Percentiles rank a stretch among this genome's conserved stretches.
phyloP scores from a whole-genome alignment of 2,329 filamentous ascomycete genomes.

The Geosmithia putterillii region DNA sequence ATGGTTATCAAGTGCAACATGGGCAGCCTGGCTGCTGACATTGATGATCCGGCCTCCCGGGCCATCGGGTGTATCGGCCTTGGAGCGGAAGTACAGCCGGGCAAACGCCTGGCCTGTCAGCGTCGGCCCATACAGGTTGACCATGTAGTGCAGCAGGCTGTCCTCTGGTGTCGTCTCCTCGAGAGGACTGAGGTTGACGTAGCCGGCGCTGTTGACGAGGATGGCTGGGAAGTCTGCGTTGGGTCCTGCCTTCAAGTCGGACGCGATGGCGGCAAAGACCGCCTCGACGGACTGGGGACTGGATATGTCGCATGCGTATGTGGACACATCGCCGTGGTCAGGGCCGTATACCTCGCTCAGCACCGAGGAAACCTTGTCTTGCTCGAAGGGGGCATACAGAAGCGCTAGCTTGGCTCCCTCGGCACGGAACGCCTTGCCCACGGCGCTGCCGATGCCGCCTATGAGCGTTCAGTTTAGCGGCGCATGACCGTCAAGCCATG shows the following conservation, averaged over 20 bases:
- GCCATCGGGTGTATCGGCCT: not conserved
- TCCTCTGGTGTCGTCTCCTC: conserved; percentile 5
- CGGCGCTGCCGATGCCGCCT: conserved; percentile 6
- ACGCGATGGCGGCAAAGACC: conserved; percentile 3
- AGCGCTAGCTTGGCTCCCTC: conserved; percentile 5
- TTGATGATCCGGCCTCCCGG: conserved; percentile 6
- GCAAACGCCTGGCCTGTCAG: conserved; percentile 6
- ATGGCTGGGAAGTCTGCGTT: conserved; percentile 2
- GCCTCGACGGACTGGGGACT: conserved; percentile 2
- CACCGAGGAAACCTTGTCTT: not conserved
- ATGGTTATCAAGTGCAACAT: conserved; percentile 5
- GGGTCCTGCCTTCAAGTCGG: no score
- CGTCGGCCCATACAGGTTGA: conserved; percentile 5
- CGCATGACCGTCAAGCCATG: not conserved
- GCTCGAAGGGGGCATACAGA: conserved; percentile 6
- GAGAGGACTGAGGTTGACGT: conserved; percentile 4
- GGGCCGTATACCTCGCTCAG: conserved; percentile 3
- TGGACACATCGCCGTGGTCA: not conserved
- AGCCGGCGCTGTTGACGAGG: conserved; percentile 6
- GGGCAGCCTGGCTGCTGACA: conserved; percentile 5
- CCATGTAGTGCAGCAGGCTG: conserved; percentile 4
- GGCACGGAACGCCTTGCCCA: conserved; percentile 1
- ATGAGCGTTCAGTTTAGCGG: not conserved
- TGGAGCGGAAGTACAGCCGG: conserved; percentile 3
- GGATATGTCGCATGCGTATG: conserved; percentile 5